phyloP scores from a whole-genome alignment of 2,329 filamentous ascomycete genomes.

The Ilyonectria robusta region DNA sequence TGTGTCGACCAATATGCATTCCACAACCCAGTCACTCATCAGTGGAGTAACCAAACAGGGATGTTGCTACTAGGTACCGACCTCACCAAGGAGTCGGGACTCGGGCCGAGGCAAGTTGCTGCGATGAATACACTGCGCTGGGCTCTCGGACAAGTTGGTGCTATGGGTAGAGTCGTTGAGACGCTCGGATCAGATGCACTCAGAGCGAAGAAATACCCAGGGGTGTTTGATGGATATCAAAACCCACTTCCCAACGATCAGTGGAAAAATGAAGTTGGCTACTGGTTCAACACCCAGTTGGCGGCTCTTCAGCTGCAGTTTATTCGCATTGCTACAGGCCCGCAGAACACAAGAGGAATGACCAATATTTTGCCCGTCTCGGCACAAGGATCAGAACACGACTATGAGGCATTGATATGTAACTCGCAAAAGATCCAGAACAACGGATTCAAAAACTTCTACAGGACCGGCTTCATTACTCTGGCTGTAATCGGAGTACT shows the following conservation, averaged over 20 bases:
- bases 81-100: neutral
- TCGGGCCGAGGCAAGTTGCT: neutral
- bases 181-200: neutral
- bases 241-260: conserved; percentile 10
- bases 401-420: neutral
- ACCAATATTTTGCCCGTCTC: neutral
- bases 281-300: conserved; percentile 12
- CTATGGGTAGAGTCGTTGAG: conserved; percentile 2
- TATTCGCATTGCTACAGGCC: conserved; percentile 9
- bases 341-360: neutral
- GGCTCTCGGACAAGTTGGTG: conserved; percentile 3
- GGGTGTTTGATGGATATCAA: conserved; percentile 2
- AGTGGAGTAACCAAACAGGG: neutral
- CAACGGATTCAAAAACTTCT: conserved; percentile 14
- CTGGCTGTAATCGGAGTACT: conserved; percentile 3
- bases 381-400: neutral
- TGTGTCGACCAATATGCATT: conserved; percentile 16
- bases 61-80: conserved; percentile 4
- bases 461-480: conserved; percentile 6
- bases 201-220: conserved; percentile 10
- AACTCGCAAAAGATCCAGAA: conserved; percentile 12
- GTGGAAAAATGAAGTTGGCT: conserved; percentile 11
- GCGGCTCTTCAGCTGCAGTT: conserved; percentile 16
- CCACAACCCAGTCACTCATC: neutral
- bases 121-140: neutral